Base-by-base conservation (phyloP, 2,329 filamentous ascomycete species). In the Colletotrichum musicola region DNA sequence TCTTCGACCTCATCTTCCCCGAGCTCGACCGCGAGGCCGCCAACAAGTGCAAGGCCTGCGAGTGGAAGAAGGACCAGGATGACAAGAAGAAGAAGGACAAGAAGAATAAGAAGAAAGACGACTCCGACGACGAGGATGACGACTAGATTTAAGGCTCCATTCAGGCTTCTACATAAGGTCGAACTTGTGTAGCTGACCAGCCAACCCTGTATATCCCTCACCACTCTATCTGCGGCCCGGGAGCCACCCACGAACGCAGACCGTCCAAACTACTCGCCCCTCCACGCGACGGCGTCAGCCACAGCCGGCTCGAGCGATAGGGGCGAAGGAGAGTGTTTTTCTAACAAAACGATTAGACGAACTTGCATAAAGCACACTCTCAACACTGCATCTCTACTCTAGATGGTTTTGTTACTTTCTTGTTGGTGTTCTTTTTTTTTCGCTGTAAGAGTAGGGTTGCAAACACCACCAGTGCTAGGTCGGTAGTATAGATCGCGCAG, bases 1-100 rank as follows among this genome's bases (percentile, higher is more conserved):
- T 99, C 58, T 98, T 98, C 79, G 88, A 95, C 71, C 86, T 97
- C 70, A 90, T 98, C 73, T 99, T 99, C 84, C 90, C 93, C 44
- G 85, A 92, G 72, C 81, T 98, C 18, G 93, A 98, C 81, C 85
- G 83, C 70, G 86, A 91, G 49, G 82, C 88, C 69, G 94, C 92
- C 70, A 96, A 93, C 79, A 88, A 85, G 72, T 96, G 93, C 89
- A 91, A 91, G 76, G 81, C 85, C 54, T 82, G 81, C 75, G 84
- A 86, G 73, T 82, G 80, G 81, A 86, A 89, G 72, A 84, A 87
- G 74, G 76, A 82, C 55, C 76, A 84, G 72, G 79, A 80, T 71
- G 76, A 81, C 53, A 77, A 82, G 55, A 78, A 69, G 46, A 65
- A 62, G 44, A 69, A 66, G 50, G 50, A 66, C 2, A 64, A 62